Base-by-base conservation (phyloP, 2,329 filamentous ascomycete genomes). In the Emmonsiellopsis sp. region DNA sequence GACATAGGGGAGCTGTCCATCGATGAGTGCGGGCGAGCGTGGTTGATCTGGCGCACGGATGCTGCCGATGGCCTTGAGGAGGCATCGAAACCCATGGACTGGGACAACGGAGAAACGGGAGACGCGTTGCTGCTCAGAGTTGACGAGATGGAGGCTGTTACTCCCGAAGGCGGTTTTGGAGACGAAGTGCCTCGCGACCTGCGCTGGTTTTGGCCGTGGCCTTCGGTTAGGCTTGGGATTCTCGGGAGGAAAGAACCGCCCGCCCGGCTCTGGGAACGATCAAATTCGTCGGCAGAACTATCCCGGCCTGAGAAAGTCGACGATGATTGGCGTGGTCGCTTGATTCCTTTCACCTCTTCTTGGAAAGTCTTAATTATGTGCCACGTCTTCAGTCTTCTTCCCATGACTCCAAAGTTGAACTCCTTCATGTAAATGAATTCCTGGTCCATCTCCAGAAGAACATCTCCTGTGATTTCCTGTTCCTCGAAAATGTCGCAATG, bases 401-500 rank as follows among this genome's bases (percentile, higher is more conserved):
- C 92, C 61, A 97, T 91, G 2, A 91, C 88, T 14, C 92, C 92
- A 60, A 97, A 78, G 61, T 96, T 88, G 62, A 96, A 95, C 46
- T 93, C 91, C 66, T 95, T 95, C 74, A 97, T 85, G 67, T 96
- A 95, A 13, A 97, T 78, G 40, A 93, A 94, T 54, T 88, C 88
- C 72, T 96, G 92, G 62, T 96, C 90, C 88, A 97, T 95, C 51
- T 88, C 88, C 51, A 98, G 73, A 40, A 98, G 74, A 3, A 97
- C 92, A 63, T 97, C 91, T 48, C 93, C 93, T 2, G 87, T 85
- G 54, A 98, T 97, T 68, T 98, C 93, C 69, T 98, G 92, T 63
- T 97, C 91, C 61, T 86, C 79, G 64, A 98, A 98, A 2, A 97
- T 88, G 59, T 95, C 86, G 65, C 93, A 98, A 62, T 97, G 92